Conservation (phyloP, 257 asterid species). For the Cynanchum wilfordii region DNA sequence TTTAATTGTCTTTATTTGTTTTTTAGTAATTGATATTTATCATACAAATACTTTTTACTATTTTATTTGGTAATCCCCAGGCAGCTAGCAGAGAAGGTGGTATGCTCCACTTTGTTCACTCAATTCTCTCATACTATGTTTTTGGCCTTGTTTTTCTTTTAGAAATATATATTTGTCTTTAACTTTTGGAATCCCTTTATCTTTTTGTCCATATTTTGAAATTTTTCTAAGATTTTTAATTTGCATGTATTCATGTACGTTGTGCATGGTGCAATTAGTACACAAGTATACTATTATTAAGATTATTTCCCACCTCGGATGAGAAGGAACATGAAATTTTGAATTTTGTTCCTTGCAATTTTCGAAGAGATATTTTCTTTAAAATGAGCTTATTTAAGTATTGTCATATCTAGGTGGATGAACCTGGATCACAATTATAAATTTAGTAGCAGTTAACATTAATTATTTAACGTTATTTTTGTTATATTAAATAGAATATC, state of each 20-base stretch:
- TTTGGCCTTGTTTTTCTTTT: conserved; percentile 8
- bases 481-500: no score
- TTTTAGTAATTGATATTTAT: conserved; percentile 19
- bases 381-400: no score
- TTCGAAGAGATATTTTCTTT: no score
- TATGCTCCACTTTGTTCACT: conserved; percentile 56
- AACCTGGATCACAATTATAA: no score
- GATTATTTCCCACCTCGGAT: no score
- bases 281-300: background rate
- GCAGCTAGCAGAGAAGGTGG: conserved; percentile 51
- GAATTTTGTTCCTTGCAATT: no score
- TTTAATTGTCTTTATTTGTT: conserved; percentile 9
- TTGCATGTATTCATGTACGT: conserved; percentile 15
- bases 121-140: conserved; percentile 25
- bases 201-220: conserved; percentile 33
- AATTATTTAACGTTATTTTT: no score
- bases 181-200: conserved; percentile 25
- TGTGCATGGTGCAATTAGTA: conserved; percentile 9
- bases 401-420: no score
- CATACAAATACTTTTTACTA: conserved; percentile 16
- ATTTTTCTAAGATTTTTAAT: conserved; percentile 4
- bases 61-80: conserved; percentile 23
- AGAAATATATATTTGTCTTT: background rate
- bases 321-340: no score
- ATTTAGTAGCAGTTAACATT: no score